Percentiles rank a stretch among this genome's conserved stretches.
Conservation (phyloP, 352 stramenopile genomes). For the Phytophthora melonis region DNA sequence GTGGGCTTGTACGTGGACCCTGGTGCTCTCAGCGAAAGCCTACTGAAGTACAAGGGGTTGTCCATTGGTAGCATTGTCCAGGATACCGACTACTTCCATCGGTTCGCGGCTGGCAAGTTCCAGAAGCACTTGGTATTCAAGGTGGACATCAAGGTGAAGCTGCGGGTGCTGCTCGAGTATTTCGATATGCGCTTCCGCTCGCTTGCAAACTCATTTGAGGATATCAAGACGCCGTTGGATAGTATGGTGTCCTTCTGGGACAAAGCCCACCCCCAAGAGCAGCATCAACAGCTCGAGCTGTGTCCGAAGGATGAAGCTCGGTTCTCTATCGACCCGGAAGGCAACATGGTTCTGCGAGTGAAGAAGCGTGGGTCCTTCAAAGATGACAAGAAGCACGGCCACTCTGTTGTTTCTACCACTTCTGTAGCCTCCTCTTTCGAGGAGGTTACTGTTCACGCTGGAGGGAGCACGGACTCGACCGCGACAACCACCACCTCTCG, state of each 20-base stretch:
- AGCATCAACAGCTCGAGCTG: slow-evolving; percentile 40
- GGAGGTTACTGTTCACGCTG: slow-evolving; percentile 13
- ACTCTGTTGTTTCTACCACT: slow-evolving; percentile 11
- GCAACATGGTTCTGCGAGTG: slow-evolving; percentile 54
- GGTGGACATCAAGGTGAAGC: slow-evolving; percentile 54
- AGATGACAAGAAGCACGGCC: slow-evolving; percentile 38
- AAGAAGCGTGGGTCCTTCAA: slow-evolving; percentile 47
- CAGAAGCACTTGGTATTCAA: slow-evolving; percentile 79
- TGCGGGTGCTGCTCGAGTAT: slow-evolving; percentile 61
- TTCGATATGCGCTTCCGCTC: slow-evolving; percentile 58
- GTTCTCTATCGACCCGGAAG: slow-evolving; percentile 57
- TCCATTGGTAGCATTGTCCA: slow-evolving; percentile 82
- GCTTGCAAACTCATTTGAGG: slow-evolving; percentile 30
- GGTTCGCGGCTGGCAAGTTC: slow-evolving; percentile 71
- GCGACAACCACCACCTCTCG: slow-evolving; percentile 14
- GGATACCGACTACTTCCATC: slow-evolving; percentile 78
- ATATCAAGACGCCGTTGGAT: slow-evolving; percentile 34
- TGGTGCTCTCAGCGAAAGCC: slow-evolving; percentile 58
- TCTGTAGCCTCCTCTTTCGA: slow-evolving; percentile 21
- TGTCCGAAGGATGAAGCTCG: slow-evolving; percentile 60
- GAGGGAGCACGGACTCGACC: slow-evolving; percentile 21
- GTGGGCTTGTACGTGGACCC: slow-evolving; percentile 80
- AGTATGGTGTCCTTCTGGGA: slow-evolving; percentile 46
- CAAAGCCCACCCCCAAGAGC: slow-evolving; percentile 40
- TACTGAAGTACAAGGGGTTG: slow-evolving; percentile 87